Conservation (phyloP, 108 stramenopile genomes). For the Stephanodiscus triporus region DNA sequence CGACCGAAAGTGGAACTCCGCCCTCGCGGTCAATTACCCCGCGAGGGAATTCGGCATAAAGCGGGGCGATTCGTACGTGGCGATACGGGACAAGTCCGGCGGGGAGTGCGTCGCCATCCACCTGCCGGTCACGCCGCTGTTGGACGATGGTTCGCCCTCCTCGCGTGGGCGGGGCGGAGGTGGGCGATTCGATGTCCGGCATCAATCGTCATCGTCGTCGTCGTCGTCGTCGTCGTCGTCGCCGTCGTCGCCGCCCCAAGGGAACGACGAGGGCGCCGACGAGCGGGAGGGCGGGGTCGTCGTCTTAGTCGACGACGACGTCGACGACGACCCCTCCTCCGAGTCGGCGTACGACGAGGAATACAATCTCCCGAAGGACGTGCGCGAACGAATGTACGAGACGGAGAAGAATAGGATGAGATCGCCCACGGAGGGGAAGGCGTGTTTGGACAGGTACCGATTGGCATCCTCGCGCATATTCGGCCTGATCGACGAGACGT, state of each 20-base stretch:
- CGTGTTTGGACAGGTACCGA: constrained; percentile 78
- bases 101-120: constrained; percentile 57
- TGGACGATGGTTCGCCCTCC: too few species aligned
- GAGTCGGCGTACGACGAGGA: constrained; percentile 57
- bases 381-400: constrained; percentile 47
- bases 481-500: constrained; percentile 60
- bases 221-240: neutral
- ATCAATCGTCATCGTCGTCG: too few species aligned
- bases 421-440: constrained; percentile 74
- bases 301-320: neutral
- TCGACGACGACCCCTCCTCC: too few species aligned
- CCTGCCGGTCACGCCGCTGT: constrained; percentile 50
- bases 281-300: constrained; percentile 11
- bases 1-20: constrained; percentile 87
- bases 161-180: too few species aligned
- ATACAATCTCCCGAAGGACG: constrained; percentile 56
- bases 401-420: constrained; percentile 65
- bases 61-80: constrained; percentile 77
- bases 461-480: constrained; percentile 80
- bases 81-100: constrained; percentile 49
- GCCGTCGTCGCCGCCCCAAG: neutral
- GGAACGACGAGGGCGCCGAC: neutral
- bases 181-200: neutral
- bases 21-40: constrained; percentile 86
- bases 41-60: constrained; percentile 70